Evolutionary conservation across 768 basidiomycete genomes (phyloP).

Genomic region (Amanita polypyramis): DNA sequence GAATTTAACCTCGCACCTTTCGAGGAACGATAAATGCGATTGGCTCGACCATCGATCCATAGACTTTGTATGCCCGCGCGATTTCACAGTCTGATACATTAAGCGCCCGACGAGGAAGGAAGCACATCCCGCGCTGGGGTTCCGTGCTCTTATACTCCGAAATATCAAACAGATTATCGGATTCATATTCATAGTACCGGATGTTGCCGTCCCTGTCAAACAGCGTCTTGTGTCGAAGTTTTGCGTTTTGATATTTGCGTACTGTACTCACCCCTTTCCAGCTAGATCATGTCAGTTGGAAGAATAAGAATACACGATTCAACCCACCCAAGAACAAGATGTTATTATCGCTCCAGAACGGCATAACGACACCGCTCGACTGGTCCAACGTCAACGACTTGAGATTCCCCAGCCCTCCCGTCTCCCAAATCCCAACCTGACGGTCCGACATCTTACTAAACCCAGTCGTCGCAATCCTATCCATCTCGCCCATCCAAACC

Average conservation of each 20-base stretch:
- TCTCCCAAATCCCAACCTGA: slow-evolving; percentile 86
- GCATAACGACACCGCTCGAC: slow-evolving; percentile 90
- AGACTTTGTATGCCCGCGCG: slow-evolving; percentile 86
- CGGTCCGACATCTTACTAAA: slow-evolving; percentile 97
- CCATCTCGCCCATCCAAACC: slow-evolving; percentile 83
- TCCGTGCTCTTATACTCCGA: slow-evolving; percentile 84
- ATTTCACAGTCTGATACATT: slow-evolving; percentile 91
- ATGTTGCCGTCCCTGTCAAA: slow-evolving; percentile 71
- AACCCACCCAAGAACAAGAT: slow-evolving; percentile 70
- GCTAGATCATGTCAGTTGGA: slow-evolving; percentile 27
- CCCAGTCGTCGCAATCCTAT: slow-evolving; percentile 88
- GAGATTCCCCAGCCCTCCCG: slow-evolving; percentile 59
- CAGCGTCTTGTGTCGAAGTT: no score
- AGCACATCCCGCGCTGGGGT: slow-evolving; percentile 95
- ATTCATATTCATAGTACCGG: slow-evolving; percentile 94
- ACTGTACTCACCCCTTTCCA: slow-evolving; percentile 63
- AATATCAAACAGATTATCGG: slow-evolving; percentile 65
- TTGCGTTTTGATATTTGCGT: no score
- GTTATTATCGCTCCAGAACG: slow-evolving; percentile 94
- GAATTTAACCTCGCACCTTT: slow-evolving; percentile 41
- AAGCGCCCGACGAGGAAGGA: slow-evolving; percentile 87
- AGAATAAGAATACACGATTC: neutral
- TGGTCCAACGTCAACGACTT: slow-evolving; percentile 81
- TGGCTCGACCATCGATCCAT: slow-evolving; percentile 67
- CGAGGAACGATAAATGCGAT: slow-evolving; percentile 94